These are phyloP conservation scores for Dioscorea zingiberensis DNA, from an alignment of 106 monocot species.

Conservation along the genomic window DNA sequence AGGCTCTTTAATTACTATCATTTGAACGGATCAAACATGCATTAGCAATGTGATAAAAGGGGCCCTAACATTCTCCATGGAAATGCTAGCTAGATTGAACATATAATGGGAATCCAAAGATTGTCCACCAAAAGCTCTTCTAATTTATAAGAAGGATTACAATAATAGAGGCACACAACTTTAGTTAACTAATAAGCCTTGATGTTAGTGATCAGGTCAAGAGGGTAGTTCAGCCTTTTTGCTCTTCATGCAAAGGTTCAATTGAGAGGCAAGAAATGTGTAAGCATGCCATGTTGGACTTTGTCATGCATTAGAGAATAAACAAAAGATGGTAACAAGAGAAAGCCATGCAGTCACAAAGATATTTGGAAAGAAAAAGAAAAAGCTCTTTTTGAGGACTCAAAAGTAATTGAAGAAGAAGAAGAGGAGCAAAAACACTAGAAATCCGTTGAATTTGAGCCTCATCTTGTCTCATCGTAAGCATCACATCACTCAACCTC, in stretches of 20 bases:
- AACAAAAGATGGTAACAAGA: background rate
- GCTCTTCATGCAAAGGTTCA: background rate
- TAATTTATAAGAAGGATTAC: background rate
- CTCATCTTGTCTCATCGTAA: conserved; percentile 8
- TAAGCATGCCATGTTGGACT: conserved; percentile 18
- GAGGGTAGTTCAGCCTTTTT: background rate
- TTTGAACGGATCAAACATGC: too few relatives aligned
- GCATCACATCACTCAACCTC: conserved; percentile 13
- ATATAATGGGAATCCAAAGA: conserved; percentile 5
- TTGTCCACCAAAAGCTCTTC: background rate
- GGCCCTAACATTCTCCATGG: too few relatives aligned
- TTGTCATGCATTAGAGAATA: conserved; percentile 19
- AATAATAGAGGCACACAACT: background rate
- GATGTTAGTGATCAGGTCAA: conserved; percentile 1
- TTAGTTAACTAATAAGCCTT: background rate
- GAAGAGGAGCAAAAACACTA: background rate
- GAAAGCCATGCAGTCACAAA: conserved; percentile 7
- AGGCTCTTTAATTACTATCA: too few relatives aligned
- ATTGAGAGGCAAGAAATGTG: background rate
- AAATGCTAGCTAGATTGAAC: too few relatives aligned
- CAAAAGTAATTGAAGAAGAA: background rate
- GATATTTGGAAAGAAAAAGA: background rate
- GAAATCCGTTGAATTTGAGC: background rate
- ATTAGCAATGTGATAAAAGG: too few relatives aligned
- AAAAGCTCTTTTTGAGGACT: background rate